Percentiles rank a stretch among this genome's conserved stretches.
Conservation (phyloP, 805 yeast genomes). For the Saccharomycopsis selenospora region DNA sequence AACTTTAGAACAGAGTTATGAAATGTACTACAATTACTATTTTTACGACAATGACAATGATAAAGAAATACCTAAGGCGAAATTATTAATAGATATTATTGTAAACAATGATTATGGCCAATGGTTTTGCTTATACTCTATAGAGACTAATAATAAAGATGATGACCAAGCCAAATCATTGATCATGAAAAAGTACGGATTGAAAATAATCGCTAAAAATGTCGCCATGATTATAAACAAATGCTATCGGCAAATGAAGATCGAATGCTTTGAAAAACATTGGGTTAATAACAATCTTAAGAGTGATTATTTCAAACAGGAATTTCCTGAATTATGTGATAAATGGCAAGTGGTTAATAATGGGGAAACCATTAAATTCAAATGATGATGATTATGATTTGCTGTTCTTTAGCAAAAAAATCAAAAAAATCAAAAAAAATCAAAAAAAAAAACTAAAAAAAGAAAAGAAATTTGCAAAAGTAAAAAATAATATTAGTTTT, state of each 20-base stretch:
- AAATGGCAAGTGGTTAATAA: background rate
- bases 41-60: conserved; percentile 8
- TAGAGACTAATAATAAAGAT: background rate
- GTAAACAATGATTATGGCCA: background rate
- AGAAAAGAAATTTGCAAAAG: no score
- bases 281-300: background rate
- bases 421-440: background rate
- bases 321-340: background rate
- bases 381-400: background rate
- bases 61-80: conserved; percentile 23
- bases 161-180: background rate
- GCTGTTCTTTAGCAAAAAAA: background rate
- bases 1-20: background rate
- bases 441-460: no score
- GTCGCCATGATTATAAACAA: background rate
- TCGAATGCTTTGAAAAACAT: background rate
- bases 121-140: background rate
- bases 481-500: no score
- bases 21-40: background rate
- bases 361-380: background rate
- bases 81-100: background rate
- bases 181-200: background rate
- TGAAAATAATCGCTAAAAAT: background rate
- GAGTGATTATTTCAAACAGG: background rate
- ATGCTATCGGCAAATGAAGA: conserved; percentile 1